phyloP scores from a whole-genome alignment of 768 basidiomycete genomes.

The Phylloporus scabripes region DNA sequence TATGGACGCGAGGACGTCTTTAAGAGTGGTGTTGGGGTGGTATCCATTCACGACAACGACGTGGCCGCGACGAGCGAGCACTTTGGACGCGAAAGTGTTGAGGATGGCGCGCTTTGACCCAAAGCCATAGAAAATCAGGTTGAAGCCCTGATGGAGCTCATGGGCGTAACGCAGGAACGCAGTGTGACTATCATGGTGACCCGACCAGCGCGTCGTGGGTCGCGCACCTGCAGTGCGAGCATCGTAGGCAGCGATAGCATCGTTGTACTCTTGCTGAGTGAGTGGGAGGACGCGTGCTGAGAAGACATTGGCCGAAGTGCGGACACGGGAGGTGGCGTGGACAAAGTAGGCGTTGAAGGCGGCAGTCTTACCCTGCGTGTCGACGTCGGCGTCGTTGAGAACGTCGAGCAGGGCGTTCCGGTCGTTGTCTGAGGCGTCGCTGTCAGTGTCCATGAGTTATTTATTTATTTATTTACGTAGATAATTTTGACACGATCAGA shows the following conservation, averaged over 20 bases:
- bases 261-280: conserved; percentile 54
- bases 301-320: conserved; percentile 78
- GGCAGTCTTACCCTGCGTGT: conserved; percentile 34
- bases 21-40: conserved; percentile 60
- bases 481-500: conserved; percentile 23
- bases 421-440: conserved; percentile 26
- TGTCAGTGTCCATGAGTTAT: conserved; percentile 26
- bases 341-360: conserved; percentile 86
- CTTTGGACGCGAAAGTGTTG: conserved; percentile 63
- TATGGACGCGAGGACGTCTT: conserved; percentile 61
- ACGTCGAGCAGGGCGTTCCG: conserved; percentile 12
- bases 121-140: conserved; percentile 80
- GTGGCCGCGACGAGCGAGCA: conserved; percentile 56
- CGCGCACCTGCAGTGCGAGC: conserved; percentile 7
- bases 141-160: conserved; percentile 82
- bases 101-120: conserved; percentile 81
- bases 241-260: conserved; percentile 27
- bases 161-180: conserved; percentile 57
- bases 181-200: conserved; percentile 10
- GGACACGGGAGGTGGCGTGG: conserved; percentile 51
- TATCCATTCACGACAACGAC: conserved; percentile 78
- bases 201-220: conserved; percentile 19
- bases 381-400: conserved; percentile 6
- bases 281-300: conserved; percentile 69
- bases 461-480: conserved; percentile 15